phyloP scores from a whole-genome alignment of 192 early-diverging fungal genomes.

The Coemansia guatemalensis region DNA sequence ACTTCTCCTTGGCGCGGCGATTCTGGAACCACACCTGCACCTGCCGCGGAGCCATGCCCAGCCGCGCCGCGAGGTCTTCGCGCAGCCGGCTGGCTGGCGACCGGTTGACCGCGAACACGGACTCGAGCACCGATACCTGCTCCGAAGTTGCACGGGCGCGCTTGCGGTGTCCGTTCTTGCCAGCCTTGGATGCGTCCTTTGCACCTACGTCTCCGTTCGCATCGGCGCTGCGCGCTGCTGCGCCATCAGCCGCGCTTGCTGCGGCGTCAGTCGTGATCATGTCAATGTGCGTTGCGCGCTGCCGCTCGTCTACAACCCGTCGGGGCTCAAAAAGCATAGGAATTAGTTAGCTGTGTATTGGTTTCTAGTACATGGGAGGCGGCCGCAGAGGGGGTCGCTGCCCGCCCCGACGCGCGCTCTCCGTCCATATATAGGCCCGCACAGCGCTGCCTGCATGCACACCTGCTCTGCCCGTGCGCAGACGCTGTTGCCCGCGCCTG shows the following conservation, averaged over 20 bases:
- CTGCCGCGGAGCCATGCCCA: slow-evolving; percentile 71
- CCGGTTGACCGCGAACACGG: slow-evolving; percentile 67
- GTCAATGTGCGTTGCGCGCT: background rate
- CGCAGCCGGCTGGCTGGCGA: slow-evolving; percentile 68
- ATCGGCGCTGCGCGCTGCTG: background rate
- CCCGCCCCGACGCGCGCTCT: too few relatives aligned
- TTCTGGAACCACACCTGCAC: slow-evolving; percentile 91
- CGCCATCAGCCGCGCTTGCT: background rate
- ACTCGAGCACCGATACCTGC: slow-evolving; percentile 71
- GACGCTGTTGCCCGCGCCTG: background rate
- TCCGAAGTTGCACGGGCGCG: slow-evolving; percentile 69
- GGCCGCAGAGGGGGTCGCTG: background rate
- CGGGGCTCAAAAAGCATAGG: slow-evolving; percentile 12
- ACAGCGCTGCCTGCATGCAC: background rate
- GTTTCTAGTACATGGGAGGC: background rate
- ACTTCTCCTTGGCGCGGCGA: slow-evolving; percentile 78
- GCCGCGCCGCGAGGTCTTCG: slow-evolving; percentile 60
- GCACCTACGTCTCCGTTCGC: slow-evolving; percentile 2
- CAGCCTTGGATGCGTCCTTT: slow-evolving; percentile 6
- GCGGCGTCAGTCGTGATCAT: slow-evolving; percentile 5
- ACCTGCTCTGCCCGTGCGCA: background rate
- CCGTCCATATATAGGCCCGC: background rate
- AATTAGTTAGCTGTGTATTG: background rate
- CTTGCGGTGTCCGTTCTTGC: slow-evolving; percentile 51
- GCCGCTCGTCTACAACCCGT: slow-evolving; percentile 20